Conservation (phyloP, 768 basidiomycete species). For the Piloderma croceum region DNA sequence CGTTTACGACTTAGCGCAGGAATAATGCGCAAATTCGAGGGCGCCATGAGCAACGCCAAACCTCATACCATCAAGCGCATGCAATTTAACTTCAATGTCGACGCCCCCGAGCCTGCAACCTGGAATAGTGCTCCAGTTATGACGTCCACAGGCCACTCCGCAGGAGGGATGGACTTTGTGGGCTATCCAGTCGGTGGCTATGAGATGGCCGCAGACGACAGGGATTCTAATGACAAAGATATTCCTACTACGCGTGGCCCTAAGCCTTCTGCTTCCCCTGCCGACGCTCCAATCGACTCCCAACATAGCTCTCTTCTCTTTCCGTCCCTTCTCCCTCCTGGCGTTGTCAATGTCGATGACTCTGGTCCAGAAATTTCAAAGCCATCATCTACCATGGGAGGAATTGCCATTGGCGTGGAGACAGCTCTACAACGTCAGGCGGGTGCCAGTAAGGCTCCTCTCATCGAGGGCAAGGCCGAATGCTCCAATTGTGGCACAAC, state of each 20-base stretch:
- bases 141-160: slow-evolving; percentile 53
- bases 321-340: slow-evolving; percentile 64
- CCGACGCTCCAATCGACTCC: slow-evolving; percentile 13
- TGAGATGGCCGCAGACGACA: slow-evolving; percentile 12
- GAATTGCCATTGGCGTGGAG: slow-evolving; percentile 56
- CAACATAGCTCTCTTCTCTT: slow-evolving; percentile 49
- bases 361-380: slow-evolving; percentile 36
- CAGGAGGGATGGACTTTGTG: slow-evolving; percentile 35
- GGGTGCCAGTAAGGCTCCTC: slow-evolving; percentile 34
- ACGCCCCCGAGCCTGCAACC: slow-evolving; percentile 53
- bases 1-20: too few species aligned
- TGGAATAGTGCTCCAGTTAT: slow-evolving; percentile 41
- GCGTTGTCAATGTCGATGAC: slow-evolving; percentile 38
- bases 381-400: slow-evolving; percentile 56
- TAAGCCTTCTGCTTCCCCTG: slow-evolving; percentile 17
- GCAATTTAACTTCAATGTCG: slow-evolving; percentile 87
- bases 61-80: slow-evolving; percentile 79
- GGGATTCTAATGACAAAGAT: slow-evolving; percentile 28
- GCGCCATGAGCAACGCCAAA: too few species aligned
- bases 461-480: slow-evolving; percentile 67
- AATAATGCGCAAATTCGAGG: too few species aligned
- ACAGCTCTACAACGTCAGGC: slow-evolving; percentile 31
- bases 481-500: slow-evolving; percentile 88
- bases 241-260: slow-evolving; percentile 31
- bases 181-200: slow-evolving; percentile 24